These are phyloP conservation scores for Suhomyces bokatorum DNA, from an alignment of 1,139 yeast genomes.

Conservation along the genomic window DNA sequence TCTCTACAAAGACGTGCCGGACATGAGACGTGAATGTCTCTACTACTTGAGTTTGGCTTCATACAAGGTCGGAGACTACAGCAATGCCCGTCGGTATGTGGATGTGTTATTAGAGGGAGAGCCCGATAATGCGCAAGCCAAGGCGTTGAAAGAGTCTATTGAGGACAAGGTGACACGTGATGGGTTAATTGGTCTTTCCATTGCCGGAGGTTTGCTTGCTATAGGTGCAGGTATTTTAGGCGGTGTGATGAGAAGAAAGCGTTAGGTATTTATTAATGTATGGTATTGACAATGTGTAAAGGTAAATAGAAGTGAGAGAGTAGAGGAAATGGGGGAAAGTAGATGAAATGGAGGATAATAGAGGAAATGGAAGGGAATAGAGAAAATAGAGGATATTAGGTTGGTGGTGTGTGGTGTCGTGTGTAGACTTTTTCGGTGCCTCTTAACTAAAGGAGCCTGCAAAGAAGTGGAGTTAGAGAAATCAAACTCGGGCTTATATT, in stretches of 20 bases:
- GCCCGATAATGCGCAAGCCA: conserved; percentile 81
- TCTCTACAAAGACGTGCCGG: conserved; percentile 75
- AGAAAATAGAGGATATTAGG: no score
- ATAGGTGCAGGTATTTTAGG: conserved; percentile 72
- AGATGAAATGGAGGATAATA: background rate
- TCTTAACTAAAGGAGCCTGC: no score
- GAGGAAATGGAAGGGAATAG: background rate
- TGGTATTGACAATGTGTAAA: background rate
- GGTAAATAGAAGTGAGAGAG: background rate
- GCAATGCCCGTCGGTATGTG: conserved; percentile 82
- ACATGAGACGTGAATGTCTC: conserved; percentile 83
- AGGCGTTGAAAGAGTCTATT: conserved; percentile 67
- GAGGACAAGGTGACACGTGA: conserved; percentile 85
- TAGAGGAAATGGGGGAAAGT: background rate
- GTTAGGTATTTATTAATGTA: conserved; percentile 13
- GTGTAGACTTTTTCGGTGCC: no score
- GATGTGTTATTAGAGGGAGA: conserved; percentile 76
- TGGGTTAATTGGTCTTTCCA: conserved; percentile 84
- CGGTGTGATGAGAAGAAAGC: conserved; percentile 48
- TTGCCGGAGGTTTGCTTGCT: conserved; percentile 83
- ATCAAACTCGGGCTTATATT: no score
- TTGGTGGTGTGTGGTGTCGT: no score
- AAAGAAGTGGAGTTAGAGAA: no score
- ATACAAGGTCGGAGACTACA: conserved; percentile 82
- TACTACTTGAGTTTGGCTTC: conserved; percentile 89